Evolutionary conservation across 768 basidiomycete genomes (phyloP), one percentile per base, ranked within the genome.

Genomic region (Russula abietina): DNA sequence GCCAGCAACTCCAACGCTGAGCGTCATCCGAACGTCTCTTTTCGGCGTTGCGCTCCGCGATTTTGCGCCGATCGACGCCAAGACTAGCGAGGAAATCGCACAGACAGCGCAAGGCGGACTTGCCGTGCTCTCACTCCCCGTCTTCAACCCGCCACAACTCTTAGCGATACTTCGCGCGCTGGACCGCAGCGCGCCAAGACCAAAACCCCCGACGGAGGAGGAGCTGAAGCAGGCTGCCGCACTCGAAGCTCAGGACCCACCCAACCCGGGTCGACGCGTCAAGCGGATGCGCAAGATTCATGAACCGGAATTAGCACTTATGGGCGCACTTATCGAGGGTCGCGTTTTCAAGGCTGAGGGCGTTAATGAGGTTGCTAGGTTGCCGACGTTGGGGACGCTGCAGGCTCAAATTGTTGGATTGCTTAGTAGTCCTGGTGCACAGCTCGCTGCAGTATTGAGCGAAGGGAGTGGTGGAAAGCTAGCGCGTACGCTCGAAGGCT

Each of bases 351-450:
- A 84, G 56, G 79, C 82, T 22, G 73, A 79, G 11, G 80, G 80
- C 6, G 75, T 93, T 59, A 76, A 79, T 70, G 79, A 83, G 16
- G 83, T 93, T 5, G 83, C 86, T 36, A 83, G 84, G 68, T 74
- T 96, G 57, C 94, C 93, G 24, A 83, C 87, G 49, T 73, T 96
- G 69, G 88, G 89, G 43, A 86, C 83, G 2, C 73, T 97, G 64
- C 76, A 88, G 57, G 86, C 86, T 19, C 93, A 96, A 73, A 80
- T 98, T 60, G 87, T 95, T 16, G 94, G 93, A 9, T 65, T 97
- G 74, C 72, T 98, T 64, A 87, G 87, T 61, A 79, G 84, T 16
- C 91, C 91, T 49, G 86, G 83, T 12, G 78, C 82, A 64, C 87
- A 91, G 73, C 77, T 95, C 52, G 83, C 88, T 4, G 85, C 83